Evolutionary conservation across 2,329 filamentous ascomycete genomes (phyloP), one percentile per base, ranked within the genome.

Genomic region (Pseudofabraea citricarpa): DNA sequence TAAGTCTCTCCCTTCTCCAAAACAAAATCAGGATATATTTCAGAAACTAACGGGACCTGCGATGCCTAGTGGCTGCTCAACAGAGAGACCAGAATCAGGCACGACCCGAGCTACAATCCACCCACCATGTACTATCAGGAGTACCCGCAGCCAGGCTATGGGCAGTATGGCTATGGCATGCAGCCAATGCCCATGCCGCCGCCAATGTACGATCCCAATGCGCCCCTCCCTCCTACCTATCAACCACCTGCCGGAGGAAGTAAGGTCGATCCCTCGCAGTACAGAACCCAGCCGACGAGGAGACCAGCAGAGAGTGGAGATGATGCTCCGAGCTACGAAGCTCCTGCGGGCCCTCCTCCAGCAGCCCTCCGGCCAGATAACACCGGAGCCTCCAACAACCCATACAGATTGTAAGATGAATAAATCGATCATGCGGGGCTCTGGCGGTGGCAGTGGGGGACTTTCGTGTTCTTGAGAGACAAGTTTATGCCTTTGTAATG

Each of bases 251-350:
- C 64, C 2, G 73, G 70, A 44, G 68, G 63, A 16, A 68, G 69
- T 41, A 82, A 83, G 65, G 59, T 74, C 41, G 74, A 79, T 46
- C 74, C 74, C 13, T 64, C 63, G 19, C 76, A 79, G 61, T 66
- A 60, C 52, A 58, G 57, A 41, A 45, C 52, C 21, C 56, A 57
- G 27, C 56, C 59, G 32, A 59, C 58, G 8, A 53, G 51, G 44
- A 49, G 56, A 47, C 59, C 59, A 39, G 36, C 48, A 40, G 53
- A 56, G 16, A 40, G 48, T 29, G 48, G 50, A 31, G 54, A 65
- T 16, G 36, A 51, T 15, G 45, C 59, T 27, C 60, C 58, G 13
- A 61, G 63, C 10, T 72, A 67, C 52, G 65, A 67, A 24, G 64
- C 73, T 6, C 75, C 75, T 6, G 48, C 67, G 4, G 75, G 75